Conservation (phyloP, 2,329 filamentous ascomycete genomes). For the Fusarium stilboides region DNA sequence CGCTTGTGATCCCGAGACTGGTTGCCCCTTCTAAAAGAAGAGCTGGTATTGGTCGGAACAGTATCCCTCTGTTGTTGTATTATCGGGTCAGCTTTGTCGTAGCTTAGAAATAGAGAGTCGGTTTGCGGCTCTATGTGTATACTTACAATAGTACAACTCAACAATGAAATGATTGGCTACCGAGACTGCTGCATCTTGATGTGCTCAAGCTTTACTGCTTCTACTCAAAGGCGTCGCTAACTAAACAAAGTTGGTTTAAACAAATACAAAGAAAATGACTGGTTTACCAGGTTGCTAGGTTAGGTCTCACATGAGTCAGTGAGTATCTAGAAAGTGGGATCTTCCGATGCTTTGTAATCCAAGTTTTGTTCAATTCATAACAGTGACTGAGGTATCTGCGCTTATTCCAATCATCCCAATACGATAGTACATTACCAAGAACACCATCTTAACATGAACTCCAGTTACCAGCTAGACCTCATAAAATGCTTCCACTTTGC, state of each 20-base stretch:
- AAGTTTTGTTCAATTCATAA: not conserved
- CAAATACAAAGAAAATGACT: no score
- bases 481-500: constrained; percentile 28
- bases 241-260: no score
- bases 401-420: constrained; percentile 19
- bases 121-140: no score
- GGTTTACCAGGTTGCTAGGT: no score
- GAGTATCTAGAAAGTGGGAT: no score
- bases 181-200: no score
- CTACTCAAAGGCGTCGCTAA: no score
- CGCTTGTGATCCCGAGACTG: not conserved
- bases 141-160: no score
- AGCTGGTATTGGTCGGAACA: not conserved
- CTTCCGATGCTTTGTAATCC: not conserved
- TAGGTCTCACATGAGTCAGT: no score
- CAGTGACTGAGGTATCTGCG: constrained; percentile 32
- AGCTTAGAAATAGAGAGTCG: not conserved
- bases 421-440: constrained; percentile 13
- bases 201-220: no score
- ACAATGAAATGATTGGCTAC: no score
- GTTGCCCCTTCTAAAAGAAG: not conserved
- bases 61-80: not conserved
- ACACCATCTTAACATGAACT: constrained; percentile 27
- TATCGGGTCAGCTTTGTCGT: not conserved
- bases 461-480: constrained; percentile 19